Base-by-base conservation (phyloP, 2,329 filamentous ascomycete species). In the Trichoderma pleuroti region DNA sequence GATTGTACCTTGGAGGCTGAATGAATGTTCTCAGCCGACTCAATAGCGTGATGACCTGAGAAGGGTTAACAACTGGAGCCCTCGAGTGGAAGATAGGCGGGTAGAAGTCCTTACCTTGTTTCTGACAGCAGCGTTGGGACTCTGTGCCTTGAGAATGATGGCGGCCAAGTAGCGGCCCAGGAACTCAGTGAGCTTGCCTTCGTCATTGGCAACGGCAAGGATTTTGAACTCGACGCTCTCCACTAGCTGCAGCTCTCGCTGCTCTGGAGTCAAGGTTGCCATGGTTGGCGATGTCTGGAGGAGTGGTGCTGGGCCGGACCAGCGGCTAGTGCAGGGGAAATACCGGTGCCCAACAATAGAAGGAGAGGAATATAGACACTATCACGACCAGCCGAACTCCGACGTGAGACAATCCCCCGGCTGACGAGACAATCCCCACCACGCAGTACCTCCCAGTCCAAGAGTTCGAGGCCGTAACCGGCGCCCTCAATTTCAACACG, bases 401-500 rank as follows among this genome's bases (percentile, higher is more conserved):
- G 28, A 18, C 18, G 24, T 39, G 26, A 57, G 36, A 61, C 46
- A 52, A 70, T 42, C 30, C 39, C 39, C 18, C 61, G 61, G 61
- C 77, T 78, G 69, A 78, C 73, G 57, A 61, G 34, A 26, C 59
- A 65, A 65, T 71, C 34, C 46, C 16, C 59, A 34, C 36, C 26
- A 26, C 39, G 10, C 72, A 99, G 95, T 99, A 97, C 82, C 87
- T 99, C 77, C 94, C 95, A 72, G 88, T 97, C 73, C 91, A 90
- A 81, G 92, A 97, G 75, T 94, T 98, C 79, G 94, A 98, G 81
- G 90, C 92, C 81, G 92, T 98, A 75, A 95, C 94, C 72, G 92
- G 92, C 83, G 93, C 95, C 73, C 90, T 99, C 79, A 98, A 97
- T 80, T 98, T 98, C 85, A 93, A 96, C 77, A 98, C 95, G 1